Percentiles rank a stretch among this genome's conserved stretches.
These are phyloP conservation scores for Candida xiaguanensis DNA, from an alignment of 805 yeast species.

Conservation along the genomic window DNA sequence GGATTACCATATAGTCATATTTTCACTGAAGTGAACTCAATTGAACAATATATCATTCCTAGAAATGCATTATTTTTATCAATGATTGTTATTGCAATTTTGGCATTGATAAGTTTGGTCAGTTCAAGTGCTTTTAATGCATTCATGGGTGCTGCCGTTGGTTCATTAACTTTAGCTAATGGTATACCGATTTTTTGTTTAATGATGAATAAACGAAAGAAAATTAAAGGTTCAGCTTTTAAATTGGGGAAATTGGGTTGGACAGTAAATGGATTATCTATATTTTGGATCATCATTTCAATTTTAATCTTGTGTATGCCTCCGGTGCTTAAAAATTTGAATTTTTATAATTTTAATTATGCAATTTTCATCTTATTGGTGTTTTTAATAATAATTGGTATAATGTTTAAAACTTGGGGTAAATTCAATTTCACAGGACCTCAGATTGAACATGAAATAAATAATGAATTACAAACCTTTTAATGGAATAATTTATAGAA, in stretches of 20 bases:
- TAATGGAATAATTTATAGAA: slow-evolving; percentile 33
- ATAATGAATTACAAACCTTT: slow-evolving; percentile 18
- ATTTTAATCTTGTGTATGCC: slow-evolving; percentile 67
- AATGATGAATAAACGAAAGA: slow-evolving; percentile 54
- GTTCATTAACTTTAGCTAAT: slow-evolving; percentile 70
- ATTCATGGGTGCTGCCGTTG: slow-evolving; percentile 78
- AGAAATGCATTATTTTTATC: slow-evolving; percentile 65
- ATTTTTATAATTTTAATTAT: slow-evolving; percentile 50
- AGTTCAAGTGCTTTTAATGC: slow-evolving; percentile 79
- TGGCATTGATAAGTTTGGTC: slow-evolving; percentile 64
- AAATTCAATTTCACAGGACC: slow-evolving; percentile 62
- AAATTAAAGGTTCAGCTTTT: slow-evolving; percentile 66
- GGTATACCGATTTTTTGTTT: slow-evolving; percentile 71
- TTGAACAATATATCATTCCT: slow-evolving; percentile 59
- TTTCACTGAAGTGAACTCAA: slow-evolving; percentile 64
- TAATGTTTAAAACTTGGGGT: slow-evolving; percentile 64
- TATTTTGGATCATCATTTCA: slow-evolving; percentile 57
- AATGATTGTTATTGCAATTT: slow-evolving; percentile 53
- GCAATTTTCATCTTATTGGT: slow-evolving; percentile 60
- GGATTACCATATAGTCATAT: slow-evolving; percentile 64
- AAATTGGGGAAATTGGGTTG: slow-evolving; percentile 63
- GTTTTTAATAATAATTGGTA: slow-evolving; percentile 43
- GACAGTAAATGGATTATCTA: slow-evolving; percentile 54
- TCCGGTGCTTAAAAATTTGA: slow-evolving; percentile 46
- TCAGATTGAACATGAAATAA: slow-evolving; percentile 37